phyloP scores from a whole-genome alignment of 805 yeast genomes.

The Ogataea chonburiensis region DNA sequence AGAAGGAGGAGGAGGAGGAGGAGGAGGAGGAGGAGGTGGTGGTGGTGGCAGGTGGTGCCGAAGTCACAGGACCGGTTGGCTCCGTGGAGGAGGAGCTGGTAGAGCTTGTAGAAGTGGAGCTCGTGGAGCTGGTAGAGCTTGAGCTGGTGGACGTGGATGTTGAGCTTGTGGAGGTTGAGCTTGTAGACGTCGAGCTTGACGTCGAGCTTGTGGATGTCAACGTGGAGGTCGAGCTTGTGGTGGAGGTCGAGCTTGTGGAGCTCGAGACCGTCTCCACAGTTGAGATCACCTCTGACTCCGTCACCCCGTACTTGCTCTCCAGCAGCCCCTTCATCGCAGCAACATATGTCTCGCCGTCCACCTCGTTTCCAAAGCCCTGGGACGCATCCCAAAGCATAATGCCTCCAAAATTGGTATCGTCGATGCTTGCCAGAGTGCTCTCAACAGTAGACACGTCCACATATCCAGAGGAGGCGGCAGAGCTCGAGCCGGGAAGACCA shows the following conservation, averaged over 20 bases:
- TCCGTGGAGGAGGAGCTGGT: background rate
- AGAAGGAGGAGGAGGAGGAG: constrained; percentile 13
- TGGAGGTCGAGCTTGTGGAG: constrained; percentile 6
- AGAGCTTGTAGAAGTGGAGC: background rate
- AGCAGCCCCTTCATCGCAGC: constrained; percentile 30
- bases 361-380: constrained; percentile 49
- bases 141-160: constrained; percentile 10
- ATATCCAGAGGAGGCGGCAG: constrained; percentile 61
- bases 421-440: constrained; percentile 25
- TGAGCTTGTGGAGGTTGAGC: constrained; percentile 12
- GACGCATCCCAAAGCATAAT: constrained; percentile 87
- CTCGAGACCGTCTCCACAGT: constrained; percentile 17
- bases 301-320: constrained; percentile 15
- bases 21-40: constrained; percentile 8
- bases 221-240: constrained; percentile 14
- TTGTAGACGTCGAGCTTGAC: constrained; percentile 12
- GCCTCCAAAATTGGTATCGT: constrained; percentile 55
- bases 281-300: too few species aligned
- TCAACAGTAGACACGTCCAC: constrained; percentile 41
- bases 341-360: constrained; percentile 36
- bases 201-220: constrained; percentile 13
- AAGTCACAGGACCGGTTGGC: background rate
- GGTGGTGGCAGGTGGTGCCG: background rate
- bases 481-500: constrained; percentile 63
- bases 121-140: constrained; percentile 6